Evolutionary conservation across 2,329 filamentous ascomycete species (phyloP), one percentile per base, ranked within the genome.

Genomic region (Aotearoamyces nothofagi): DNA sequence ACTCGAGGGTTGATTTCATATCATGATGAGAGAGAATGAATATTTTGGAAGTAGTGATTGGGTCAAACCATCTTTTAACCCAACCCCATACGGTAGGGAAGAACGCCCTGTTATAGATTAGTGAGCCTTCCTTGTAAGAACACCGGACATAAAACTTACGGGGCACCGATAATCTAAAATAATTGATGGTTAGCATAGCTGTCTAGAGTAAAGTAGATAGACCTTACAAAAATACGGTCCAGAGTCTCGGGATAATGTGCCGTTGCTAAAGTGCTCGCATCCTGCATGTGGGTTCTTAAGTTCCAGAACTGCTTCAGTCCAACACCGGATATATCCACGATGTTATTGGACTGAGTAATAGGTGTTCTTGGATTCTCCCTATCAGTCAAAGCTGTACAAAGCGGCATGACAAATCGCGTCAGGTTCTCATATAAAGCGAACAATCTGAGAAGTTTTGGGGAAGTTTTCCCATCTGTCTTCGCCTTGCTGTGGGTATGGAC

Each of bases 241-340:
- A 94, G 58, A 0, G 86, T 96, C 57, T 96, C 87, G 1, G 87
- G 87, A 51, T 94, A 96, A 56, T 94, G 81, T 4, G 86, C 83
- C 3, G 86, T 94, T 5, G 87, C 87, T 31, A 94, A 62, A 34
- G 76, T 70, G 46, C 78, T 86, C 2, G 86, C 86, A 46, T 84
- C 78, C 57, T 94, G 86, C 84, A 96, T 92, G 53, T 94, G 87
- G 14, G 58, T 60, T 61, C 92, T 90, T 37, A 96, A 56, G 55
- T 92, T 92, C 87, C 87, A 94, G 52, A 94, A 94, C 58, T 92
- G 84, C 59, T 81, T 83, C 52, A 96, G 54, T 5, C 82, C 82
- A 15, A 94, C 86, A 9, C 77, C 75, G 10, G 73, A 78, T 38
- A 96, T 83, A 51, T 96, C 87, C 33, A 94, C 84, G 43, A 96